Evolutionary conservation across 805 yeast species (phyloP).

Genomic region (Lipomyces lipofer): DNA sequence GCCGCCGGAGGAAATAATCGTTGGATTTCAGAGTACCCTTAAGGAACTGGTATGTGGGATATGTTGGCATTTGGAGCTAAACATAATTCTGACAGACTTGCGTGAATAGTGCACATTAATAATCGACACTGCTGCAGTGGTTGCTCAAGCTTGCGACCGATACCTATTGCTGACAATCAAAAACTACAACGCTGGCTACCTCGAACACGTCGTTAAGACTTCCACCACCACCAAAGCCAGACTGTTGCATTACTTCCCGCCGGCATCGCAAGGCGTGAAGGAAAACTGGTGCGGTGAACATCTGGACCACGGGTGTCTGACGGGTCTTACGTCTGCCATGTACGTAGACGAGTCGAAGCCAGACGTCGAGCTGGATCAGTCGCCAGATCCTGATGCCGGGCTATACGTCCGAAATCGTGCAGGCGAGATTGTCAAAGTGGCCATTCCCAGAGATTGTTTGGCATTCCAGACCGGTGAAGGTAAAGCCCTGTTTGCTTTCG

Average conservation of each 20-base stretch:
- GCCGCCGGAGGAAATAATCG: slow-evolving; percentile 44
- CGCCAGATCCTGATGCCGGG: slow-evolving; percentile 52
- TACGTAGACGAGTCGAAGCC: slow-evolving; percentile 45
- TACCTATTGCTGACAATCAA: slow-evolving; percentile 40
- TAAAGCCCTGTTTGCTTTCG: background rate
- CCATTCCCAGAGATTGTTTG: slow-evolving; percentile 54
- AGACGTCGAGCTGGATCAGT: slow-evolving; percentile 35
- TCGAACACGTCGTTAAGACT: slow-evolving; percentile 48
- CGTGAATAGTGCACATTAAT: slow-evolving; percentile 40
- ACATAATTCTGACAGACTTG: slow-evolving; percentile 40
- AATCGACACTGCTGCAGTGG: slow-evolving; percentile 49
- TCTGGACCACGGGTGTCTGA: slow-evolving; percentile 59
- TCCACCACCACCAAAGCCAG: slow-evolving; percentile 61
- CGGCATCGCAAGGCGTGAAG: slow-evolving; percentile 26
- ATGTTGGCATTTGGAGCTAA: slow-evolving; percentile 37
- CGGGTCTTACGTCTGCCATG: slow-evolving; percentile 59
- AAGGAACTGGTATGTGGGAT: slow-evolving; percentile 37
- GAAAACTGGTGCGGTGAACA: slow-evolving; percentile 65
- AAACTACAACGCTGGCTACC: slow-evolving; percentile 42
- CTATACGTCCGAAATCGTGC: slow-evolving; percentile 51
- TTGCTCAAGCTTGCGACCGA: slow-evolving; percentile 52
- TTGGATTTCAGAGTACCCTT: slow-evolving; percentile 34
- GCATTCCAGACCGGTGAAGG: slow-evolving; percentile 62
- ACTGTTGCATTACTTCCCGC: slow-evolving; percentile 55
- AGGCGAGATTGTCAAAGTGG: slow-evolving; percentile 50